These are phyloP conservation scores for Aspergillus costaricaensis DNA, from an alignment of 2,329 filamentous ascomycete genomes.

Conservation along the genomic window DNA sequence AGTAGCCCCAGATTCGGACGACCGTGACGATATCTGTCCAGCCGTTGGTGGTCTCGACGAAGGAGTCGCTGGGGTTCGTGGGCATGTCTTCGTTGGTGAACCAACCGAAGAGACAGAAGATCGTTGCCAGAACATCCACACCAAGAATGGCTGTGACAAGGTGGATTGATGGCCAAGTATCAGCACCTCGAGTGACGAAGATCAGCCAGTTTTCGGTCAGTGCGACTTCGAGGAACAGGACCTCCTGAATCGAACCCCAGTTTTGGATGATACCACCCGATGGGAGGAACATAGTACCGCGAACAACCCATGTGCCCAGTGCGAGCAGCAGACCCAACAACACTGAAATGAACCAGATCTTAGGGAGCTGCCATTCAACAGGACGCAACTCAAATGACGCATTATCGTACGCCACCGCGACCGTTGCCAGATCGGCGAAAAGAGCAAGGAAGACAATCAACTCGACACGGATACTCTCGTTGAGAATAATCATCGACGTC, in stretches of 20 bases:
- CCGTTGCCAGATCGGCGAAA: constrained; percentile 77
- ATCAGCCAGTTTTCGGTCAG: constrained; percentile 96
- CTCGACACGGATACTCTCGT: constrained; percentile 72
- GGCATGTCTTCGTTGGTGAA: constrained; percentile 57
- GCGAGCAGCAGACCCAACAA: constrained; percentile 68
- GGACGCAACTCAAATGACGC: constrained; percentile 75
- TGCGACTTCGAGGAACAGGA: constrained; percentile 85
- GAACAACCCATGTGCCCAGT: constrained; percentile 71
- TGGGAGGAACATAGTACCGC: constrained; percentile 68
- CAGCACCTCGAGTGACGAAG: constrained; percentile 84
- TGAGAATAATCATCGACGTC: constrained; percentile 77
- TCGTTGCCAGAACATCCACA: constrained; percentile 70
- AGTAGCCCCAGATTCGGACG: constrained; percentile 54
- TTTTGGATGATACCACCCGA: constrained; percentile 74
- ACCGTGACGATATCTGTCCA: constrained; percentile 61
- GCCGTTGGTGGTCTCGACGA: constrained; percentile 49
- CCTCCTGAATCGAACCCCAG: constrained; percentile 72
- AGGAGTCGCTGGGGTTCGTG: constrained; percentile 29
- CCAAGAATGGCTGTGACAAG: constrained; percentile 69
- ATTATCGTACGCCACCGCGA: constrained; percentile 80
- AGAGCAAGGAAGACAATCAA: constrained; percentile 78
- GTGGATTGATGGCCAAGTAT: constrained; percentile 73
- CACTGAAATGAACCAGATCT: constrained; percentile 72
- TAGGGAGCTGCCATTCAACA: constrained; percentile 79
- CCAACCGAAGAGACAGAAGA: constrained; percentile 78